These are phyloP conservation scores for Allomyces macrogynus DNA, from an alignment of 192 early-diverging fungal species.

Conservation along the genomic window DNA sequence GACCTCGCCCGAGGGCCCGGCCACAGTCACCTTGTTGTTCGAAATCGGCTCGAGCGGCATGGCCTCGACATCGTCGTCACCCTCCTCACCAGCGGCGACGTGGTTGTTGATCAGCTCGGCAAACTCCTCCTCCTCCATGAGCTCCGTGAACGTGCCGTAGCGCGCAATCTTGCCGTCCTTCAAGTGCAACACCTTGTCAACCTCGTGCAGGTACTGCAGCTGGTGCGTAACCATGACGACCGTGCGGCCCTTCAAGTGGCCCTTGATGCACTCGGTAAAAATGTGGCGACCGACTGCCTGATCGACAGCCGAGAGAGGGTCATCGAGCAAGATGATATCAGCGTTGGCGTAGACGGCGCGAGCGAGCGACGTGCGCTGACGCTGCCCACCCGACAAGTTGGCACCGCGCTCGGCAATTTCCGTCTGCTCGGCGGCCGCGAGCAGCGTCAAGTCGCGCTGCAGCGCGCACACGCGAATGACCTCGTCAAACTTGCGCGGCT, in stretches of 20 bases:
- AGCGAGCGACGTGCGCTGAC: slow-evolving; percentile 41
- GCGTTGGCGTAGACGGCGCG: slow-evolving; percentile 13
- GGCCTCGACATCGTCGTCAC: slow-evolving; percentile 13
- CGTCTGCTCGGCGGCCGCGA: slow-evolving; percentile 42
- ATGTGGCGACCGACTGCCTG: slow-evolving; percentile 24
- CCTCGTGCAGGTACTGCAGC: slow-evolving; percentile 32
- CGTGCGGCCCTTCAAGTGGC: slow-evolving; percentile 30
- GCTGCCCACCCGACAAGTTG: slow-evolving; percentile 53
- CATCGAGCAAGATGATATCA: slow-evolving; percentile 5
- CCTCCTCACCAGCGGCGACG: slow-evolving; percentile 33
- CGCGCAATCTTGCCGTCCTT: slow-evolving; percentile 25
- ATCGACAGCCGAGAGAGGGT: slow-evolving; percentile 5
- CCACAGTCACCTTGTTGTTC: not conserved
- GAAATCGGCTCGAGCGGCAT: not conserved
- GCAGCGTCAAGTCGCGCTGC: slow-evolving; percentile 33
- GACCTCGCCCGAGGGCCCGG: slow-evolving; percentile 16
- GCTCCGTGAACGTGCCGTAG: slow-evolving; percentile 34
- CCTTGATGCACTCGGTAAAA: slow-evolving; percentile 26
- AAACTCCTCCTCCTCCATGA: slow-evolving; percentile 44
- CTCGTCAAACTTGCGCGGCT: slow-evolving; percentile 32
- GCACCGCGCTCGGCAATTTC: slow-evolving; percentile 49
- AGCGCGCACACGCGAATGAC: slow-evolving; percentile 40
- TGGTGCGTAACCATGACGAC: slow-evolving; percentile 49
- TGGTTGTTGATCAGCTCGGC: slow-evolving; percentile 39
- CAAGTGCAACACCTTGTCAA: slow-evolving; percentile 38